Evolutionary conservation across 106 monocot species (phyloP), one percentile per base, ranked within the genome.

Genomic region (Hemerocallis citrina): DNA sequence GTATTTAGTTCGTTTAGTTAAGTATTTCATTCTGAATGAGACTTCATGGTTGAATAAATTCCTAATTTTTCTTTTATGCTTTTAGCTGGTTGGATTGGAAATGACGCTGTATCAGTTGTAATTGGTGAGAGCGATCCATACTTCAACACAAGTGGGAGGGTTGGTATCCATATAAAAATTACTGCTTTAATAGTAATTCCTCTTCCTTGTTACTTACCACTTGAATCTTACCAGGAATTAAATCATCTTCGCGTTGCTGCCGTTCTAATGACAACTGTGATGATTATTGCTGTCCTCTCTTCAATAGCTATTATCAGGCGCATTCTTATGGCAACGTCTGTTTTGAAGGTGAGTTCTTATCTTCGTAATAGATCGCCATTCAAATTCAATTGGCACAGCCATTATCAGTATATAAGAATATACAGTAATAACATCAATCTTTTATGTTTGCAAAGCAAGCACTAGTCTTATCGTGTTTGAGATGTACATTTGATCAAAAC

Each of bases 21-120:
- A 58, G 28, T 55, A n/a, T 57, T 22, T 3, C 25, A 10, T 10
- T 50, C 24, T 50, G 13, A 50, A 50, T 27, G n/a, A n/a, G n/a
- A n/a, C n/a, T 50, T 27, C 3, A 9, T 50, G 50, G 8, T 22
- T 22, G 14, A 44, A 17, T 44, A 44, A 44, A 47, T 47, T 52
- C 29, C 52, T 52, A 5, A 9, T 25, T 34, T 5, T 45, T n/a
- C n/a, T 57, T 68, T 63, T 40, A 46, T 68, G 49, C 28, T 63
- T 74, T 61, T 57, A 93, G 92, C 92, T 77, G 92, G 92, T 23
- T 93, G 92, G 92, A 88, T 93, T 59, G 92, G 88, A 9, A 66
- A 85, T 47, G 88, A 93, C 85, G 86, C 92, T 17, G 72, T 88
- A 55, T 80, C 92, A 14, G 80, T 84, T 65, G 85, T 93, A 15